These are phyloP conservation scores for Trichosporon sp. DNA, from an alignment of 1,284 basidiomycete species.

Conservation along the genomic window DNA sequence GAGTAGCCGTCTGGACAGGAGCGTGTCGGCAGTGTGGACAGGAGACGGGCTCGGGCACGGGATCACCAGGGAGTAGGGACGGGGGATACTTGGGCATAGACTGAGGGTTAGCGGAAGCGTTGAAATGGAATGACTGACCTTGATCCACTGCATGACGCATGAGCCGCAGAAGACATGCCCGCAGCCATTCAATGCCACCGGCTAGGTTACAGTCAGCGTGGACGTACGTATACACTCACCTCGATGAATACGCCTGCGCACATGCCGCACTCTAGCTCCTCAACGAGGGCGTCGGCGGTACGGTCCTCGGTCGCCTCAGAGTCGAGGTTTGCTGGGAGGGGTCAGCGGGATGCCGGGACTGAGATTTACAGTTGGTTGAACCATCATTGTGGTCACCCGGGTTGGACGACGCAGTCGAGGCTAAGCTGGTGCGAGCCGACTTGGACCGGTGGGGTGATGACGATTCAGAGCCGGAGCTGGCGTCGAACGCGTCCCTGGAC, in stretches of 20 bases:
- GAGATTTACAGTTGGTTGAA: background rate
- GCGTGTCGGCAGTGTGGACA: slow-evolving; percentile 37
- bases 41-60: slow-evolving; percentile 65
- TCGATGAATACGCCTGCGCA: slow-evolving; percentile 36
- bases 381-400: slow-evolving; percentile 2
- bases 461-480: slow-evolving; percentile 16
- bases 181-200: slow-evolving; percentile 36
- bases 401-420: background rate
- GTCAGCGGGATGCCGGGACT: background rate
- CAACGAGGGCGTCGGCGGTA: slow-evolving; percentile 23
- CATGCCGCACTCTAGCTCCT: slow-evolving; percentile 39
- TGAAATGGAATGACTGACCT: slow-evolving; percentile 17
- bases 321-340: background rate
- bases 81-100: slow-evolving; percentile 70
- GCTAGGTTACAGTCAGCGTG: slow-evolving; percentile 22
- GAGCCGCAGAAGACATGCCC: slow-evolving; percentile 37
- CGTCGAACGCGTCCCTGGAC: slow-evolving; percentile 29
- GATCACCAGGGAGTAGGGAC: slow-evolving; percentile 70
- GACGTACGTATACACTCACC: slow-evolving; percentile 19
- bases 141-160: slow-evolving; percentile 37
- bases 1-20: slow-evolving; percentile 32
- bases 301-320: slow-evolving; percentile 1
- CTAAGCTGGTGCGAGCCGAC: slow-evolving; percentile 24
- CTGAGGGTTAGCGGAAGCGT: slow-evolving; percentile 22
- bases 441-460: slow-evolving; percentile 24